Evolutionary conservation across 31 red algal species (phyloP).

Genomic region (Endocladia muricata): DNA sequence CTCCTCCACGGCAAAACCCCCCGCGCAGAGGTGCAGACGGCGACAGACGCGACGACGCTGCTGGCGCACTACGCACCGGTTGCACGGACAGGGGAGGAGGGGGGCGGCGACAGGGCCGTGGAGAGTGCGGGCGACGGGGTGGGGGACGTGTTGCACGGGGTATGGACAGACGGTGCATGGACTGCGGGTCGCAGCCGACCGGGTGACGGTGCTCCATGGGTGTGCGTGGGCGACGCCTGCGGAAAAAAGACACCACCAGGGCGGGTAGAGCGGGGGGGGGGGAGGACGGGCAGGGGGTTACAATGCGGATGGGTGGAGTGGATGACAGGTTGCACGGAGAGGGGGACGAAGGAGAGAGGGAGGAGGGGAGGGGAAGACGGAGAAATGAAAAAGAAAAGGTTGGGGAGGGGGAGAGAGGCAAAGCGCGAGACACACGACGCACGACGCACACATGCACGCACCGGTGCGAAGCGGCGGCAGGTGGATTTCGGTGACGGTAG

Average conservation of each 20-base stretch:
- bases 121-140: not conserved
- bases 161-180: not conserved
- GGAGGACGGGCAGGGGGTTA: too few relatives aligned
- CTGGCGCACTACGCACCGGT: too few relatives aligned
- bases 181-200: constrained; percentile 2
- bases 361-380: too few relatives aligned
- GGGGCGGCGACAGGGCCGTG: not conserved
- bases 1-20: too few relatives aligned
- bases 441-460: too few relatives aligned
- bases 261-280: too few relatives aligned
- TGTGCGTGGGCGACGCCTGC: not conserved
- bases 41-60: too few relatives aligned
- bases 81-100: not conserved
- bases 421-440: too few relatives aligned
- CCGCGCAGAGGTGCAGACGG: too few relatives aligned
- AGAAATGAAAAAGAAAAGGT: constrained; percentile 24
- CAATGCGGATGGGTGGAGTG: constrained; percentile 23
- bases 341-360: constrained; percentile 16
- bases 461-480: too few relatives aligned
- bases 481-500: too few relatives aligned
- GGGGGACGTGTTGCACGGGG: not conserved
- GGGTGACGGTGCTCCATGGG: constrained; percentile 8
- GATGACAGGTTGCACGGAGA: constrained; percentile 36
- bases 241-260: not conserved
- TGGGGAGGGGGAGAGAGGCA: too few relatives aligned